Base-by-base conservation (phyloP, 1,139 yeast species). In the Pichia sp. region DNA sequence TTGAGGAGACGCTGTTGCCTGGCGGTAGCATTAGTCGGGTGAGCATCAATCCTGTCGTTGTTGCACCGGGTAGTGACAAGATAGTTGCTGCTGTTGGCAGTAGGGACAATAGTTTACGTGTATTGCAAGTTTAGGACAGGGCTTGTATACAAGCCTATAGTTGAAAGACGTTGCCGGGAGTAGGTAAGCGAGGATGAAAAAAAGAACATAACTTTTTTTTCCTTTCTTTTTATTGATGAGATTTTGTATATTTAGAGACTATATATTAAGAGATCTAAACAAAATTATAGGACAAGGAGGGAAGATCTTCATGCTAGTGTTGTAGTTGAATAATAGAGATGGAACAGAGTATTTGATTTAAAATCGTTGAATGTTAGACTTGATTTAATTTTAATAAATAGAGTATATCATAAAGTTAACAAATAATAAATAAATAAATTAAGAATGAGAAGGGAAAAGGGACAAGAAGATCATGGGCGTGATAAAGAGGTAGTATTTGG, bases 51-150 rank as follows among this genome's bases (percentile, higher is more conserved):
- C 58, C 59, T 63, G 65, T 64, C 12, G 53, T 57, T 17, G 60
- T 42, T 2, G 46, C 14, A 42, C 30, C 53, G 4, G 58, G 57
- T 2, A 68, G 69, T 10, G 68, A 61, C 7, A 63, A 60, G 20
- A 55, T 70, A 7, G 62, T 74, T 14, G 71, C 89, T 58, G 95
- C 85, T 0, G 83, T 79, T 29, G 90, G 86, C 20, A 84, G 95
- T 63, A 78, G 76, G 46, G 97, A 90, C 65, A 73, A 79, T 45
- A 85, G 95, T 1, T 77, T 85, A 8, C 76, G 95, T 61, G 71
- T 87, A 17, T 81, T 80, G 62, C 72, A 77, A 4, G 44, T 64
- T 5, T 53, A 48, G 33, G 14, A 4, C 14, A 8, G 16, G 6
- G 5, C 6, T 4, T 27, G 29, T 27, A 27, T 7, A 4, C 29